Conservation (phyloP, 306 rosid genomes). For the Hippophae tibetana region DNA sequence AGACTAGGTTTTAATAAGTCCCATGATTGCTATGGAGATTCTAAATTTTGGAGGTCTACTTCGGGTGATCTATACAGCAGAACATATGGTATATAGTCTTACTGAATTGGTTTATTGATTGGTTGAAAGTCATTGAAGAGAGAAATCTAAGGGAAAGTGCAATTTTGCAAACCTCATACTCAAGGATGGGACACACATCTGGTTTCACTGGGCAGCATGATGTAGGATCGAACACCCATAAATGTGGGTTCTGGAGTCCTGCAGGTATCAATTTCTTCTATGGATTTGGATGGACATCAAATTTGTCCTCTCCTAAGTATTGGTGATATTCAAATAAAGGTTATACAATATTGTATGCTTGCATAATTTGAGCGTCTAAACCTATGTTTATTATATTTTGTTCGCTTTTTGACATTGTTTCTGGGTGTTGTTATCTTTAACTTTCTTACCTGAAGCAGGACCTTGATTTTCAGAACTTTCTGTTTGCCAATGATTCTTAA, state of each 20-base stretch:
- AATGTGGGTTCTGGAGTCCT: conserved; percentile 29
- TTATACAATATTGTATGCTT: no score
- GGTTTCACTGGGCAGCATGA: conserved; percentile 31
- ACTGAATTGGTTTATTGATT: conserved; percentile 2
- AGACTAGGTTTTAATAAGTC: conserved; percentile 37
- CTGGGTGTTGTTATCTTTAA: no score
- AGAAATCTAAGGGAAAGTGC: conserved; percentile 24
- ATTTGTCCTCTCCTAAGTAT: no score
- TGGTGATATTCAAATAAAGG: no score
- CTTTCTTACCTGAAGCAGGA: no score
- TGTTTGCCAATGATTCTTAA: no score
- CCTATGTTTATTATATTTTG: no score
- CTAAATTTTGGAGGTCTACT: conserved; percentile 71
- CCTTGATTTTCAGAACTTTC: no score
- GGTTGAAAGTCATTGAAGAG: conserved; percentile 23
- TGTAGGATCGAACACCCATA: conserved; percentile 32
- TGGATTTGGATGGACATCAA: background rate
- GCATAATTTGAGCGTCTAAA: no score
- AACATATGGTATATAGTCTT: conserved; percentile 67
- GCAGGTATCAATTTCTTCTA: conserved; percentile 33
- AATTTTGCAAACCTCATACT: conserved; percentile 25
- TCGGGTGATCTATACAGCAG: conserved; percentile 69
- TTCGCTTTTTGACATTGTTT: no score
- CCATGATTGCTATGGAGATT: conserved; percentile 64
- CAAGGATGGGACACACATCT: conserved; percentile 31